phyloP scores from a whole-genome alignment of 78 protist species.

The Protostelium mycophagum region DNA sequence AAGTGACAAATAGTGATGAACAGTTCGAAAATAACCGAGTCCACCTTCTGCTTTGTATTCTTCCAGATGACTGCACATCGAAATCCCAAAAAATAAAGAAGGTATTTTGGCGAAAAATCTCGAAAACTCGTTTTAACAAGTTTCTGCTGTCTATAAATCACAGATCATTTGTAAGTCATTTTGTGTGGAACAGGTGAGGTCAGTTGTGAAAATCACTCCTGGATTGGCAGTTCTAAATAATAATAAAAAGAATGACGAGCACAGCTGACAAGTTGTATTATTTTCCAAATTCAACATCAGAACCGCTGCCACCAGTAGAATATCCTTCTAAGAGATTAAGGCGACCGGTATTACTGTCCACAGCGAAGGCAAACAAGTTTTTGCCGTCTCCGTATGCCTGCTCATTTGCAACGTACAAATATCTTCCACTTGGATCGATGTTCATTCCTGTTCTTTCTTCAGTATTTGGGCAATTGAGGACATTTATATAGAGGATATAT shows the following conservation, averaged over 20 bases:
- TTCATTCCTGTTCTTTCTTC: neutral
- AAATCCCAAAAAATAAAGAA: too few species aligned
- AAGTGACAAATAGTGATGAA: neutral
- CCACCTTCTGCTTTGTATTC: neutral
- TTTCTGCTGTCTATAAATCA: too few species aligned
- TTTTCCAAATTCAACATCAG: neutral
- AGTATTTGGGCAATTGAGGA: neutral
- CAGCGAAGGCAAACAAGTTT: neutral
- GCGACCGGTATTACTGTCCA: neutral
- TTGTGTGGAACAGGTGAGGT: too few species aligned
- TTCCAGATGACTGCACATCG: neutral
- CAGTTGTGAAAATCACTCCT: too few species aligned
- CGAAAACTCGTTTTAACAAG: too few species aligned
- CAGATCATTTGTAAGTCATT: too few species aligned
- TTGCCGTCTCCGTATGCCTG: neutral
- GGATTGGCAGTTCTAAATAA: too few species aligned
- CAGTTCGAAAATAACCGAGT: neutral
- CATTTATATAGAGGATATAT: too few species aligned
- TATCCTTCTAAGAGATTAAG: neutral
- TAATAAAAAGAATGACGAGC: too few species aligned
- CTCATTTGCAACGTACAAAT: neutral
- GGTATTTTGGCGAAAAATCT: too few species aligned
- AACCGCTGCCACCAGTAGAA: neutral
- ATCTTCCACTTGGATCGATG: neutral
- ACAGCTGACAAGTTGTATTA: too few species aligned